Evolutionary conservation across 805 yeast genomes (phyloP), one percentile per base, ranked within the genome.

Genomic region (Lachancea nothofagi): DNA sequence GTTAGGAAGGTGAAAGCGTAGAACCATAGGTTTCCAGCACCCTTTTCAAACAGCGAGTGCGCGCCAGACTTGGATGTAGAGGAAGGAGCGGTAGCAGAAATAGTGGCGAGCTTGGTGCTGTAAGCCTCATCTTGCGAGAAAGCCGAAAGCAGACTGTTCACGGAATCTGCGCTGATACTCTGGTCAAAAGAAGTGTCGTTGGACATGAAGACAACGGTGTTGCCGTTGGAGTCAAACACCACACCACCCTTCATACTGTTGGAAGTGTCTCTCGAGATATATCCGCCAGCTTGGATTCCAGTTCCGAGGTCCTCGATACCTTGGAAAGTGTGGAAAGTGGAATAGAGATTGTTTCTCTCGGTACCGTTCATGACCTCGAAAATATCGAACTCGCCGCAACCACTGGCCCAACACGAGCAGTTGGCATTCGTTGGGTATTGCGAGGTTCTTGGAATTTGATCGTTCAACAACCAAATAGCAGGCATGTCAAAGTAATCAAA

Each of bases 371-470:
- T 72, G 29, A 77, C 78, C 64, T 83, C 90, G 55, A 82, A 82
- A 49, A 80, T 73, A 61, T 82, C 90, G 50, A 77, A 80, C 61
- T 82, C 88, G 57, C 89, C 88, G 62, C 88, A 80, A 8, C 89
- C 90, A 21, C 81, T 71, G 32, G 73, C 67, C 89, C 89, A 82
- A 53, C 87, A 78, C 5, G 87, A 80, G 60, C 88, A 82, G 55
- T 75, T 77, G 26, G 66, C 64, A 48, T 75, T 76, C 4, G 63
- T 44, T 31, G 63, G 77, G 55, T 80, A 82, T 61, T 82, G 88
- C 3, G 88, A 65, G 14, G 88, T 81, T 67, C 89, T 72, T 47
- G 87, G 82, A 43, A 82, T 80, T 49, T 77, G 72, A 22, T 85
- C 81, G 49, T 82, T 81, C 53, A 82, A 65, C 44, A 82, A 65